These are phyloP conservation scores for Phialocephala sp. DNA, from an alignment of 2,329 filamentous ascomycete species.

Conservation along the genomic window DNA sequence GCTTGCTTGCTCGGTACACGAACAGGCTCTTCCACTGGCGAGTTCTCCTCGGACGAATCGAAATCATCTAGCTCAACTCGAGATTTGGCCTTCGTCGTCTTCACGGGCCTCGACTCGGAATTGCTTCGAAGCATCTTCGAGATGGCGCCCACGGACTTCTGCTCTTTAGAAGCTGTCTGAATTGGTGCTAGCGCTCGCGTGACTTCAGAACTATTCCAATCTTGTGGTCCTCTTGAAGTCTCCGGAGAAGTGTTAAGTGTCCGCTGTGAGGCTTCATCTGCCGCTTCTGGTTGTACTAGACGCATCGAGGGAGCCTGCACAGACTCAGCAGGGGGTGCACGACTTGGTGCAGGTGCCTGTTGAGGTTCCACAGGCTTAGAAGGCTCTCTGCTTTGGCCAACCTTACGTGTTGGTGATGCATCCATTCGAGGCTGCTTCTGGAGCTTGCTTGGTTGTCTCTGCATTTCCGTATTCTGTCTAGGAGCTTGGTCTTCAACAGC, in stretches of 20 bases:
- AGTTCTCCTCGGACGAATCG: conserved; percentile 53
- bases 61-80: conserved; percentile 75
- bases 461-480: conserved; percentile 43
- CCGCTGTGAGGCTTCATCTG: conserved; percentile 35
- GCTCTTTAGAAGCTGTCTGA: conserved; percentile 50
- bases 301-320: conserved; percentile 41
- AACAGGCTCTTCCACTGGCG: conserved; percentile 42
- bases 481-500: conserved; percentile 37
- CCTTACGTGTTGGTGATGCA: conserved; percentile 37
- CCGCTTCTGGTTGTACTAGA: conserved; percentile 39
- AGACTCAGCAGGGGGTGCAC: conserved; percentile 35
- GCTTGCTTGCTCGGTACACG: conserved; percentile 34
- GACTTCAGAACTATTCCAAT: conserved; percentile 45
- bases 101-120: conserved; percentile 57
- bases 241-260: conserved; percentile 47
- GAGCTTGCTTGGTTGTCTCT: conserved; percentile 69
- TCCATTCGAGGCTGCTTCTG: conserved; percentile 62
- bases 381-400: conserved; percentile 29
- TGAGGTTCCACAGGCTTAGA: conserved; percentile 34
- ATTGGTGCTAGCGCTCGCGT: conserved; percentile 41
- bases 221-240: conserved; percentile 33
- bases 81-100: conserved; percentile 63
- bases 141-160: conserved; percentile 46
- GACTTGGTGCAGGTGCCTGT: conserved; percentile 37
- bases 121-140: conserved; percentile 52